Base-by-base conservation (phyloP, 1,139 yeast species). In the Pichia sp. region DNA sequence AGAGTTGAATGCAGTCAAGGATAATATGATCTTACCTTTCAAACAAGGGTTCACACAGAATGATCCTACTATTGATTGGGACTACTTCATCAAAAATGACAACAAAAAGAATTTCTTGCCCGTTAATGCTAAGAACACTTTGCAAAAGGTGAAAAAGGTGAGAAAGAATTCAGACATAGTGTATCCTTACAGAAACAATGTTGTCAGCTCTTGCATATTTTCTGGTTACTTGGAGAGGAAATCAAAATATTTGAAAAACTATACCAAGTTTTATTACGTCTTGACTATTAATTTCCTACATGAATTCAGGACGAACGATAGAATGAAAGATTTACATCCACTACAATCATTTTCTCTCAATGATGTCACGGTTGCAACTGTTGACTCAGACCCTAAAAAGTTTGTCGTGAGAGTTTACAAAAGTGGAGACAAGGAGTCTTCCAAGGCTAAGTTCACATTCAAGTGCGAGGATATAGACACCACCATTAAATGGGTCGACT, bases 41-140 rank as follows among this genome's bases (percentile, higher is more conserved):
- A 69, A 68, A 42, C 66, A 76, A 38, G 87, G 88, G 7, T 71
- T 81, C 39, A 62, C 80, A 32, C 62, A 74, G 22, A 77, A 78
- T 49, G 81, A 77, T 39, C 63, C 75, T 5, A 71, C 67, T 22
- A 66, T 74, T 47, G 93, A 82, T 59, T 82, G 91, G 91, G 85
- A 80, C 52, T 72, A 74, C 27, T 81, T 80, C 45, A 77, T 82
- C 36, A 53, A 64, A 29, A 64, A 74, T 37, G 78, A 78, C 41
- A 59, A 62, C 37, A 63, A 66, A 3, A 57, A 56, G 33, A 65
- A 68, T 39, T 43, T 53, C n/a, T 27, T 55, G 14, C 46, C 52
- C 16, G 13, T 53, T 4, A 40, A 47, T 14, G 48, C 56, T 4
- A 42, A 46, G n/a, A 50, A 48, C 13, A 51, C 57, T 7, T 39